Conservation (phyloP, 2,329 filamentous ascomycete genomes). For the Dendryphion nanum region DNA sequence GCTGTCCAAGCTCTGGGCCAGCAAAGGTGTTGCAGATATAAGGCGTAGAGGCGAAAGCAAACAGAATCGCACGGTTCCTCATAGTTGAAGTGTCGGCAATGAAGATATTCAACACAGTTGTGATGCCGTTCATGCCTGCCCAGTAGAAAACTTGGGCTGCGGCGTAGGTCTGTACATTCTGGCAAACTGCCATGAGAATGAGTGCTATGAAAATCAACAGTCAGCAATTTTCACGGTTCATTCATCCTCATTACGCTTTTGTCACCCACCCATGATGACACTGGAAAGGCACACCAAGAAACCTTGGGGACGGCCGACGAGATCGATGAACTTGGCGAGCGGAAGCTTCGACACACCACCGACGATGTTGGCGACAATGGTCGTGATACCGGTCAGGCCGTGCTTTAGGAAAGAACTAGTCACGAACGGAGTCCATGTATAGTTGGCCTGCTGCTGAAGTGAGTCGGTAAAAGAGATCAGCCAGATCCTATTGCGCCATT, state of each 20-base stretch:
- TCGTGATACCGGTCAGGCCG: constrained; percentile 30
- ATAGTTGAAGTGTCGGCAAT: constrained; percentile 63
- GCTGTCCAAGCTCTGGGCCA: constrained; percentile 17
- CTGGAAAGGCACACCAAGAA: constrained; percentile 22
- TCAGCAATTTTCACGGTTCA: too few species aligned
- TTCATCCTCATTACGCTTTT: too few species aligned
- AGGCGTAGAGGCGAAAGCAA: constrained; percentile 43
- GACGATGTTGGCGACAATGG: constrained; percentile 31
- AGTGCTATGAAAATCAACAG: constrained; percentile 38
- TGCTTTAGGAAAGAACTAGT: constrained; percentile 31
- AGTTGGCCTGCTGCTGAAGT: constrained; percentile 41
- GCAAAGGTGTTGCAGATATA: constrained; percentile 16
- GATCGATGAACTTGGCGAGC: constrained; percentile 38
- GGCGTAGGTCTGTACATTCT: constrained; percentile 45
- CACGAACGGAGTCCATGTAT: constrained; percentile 39
- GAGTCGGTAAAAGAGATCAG: constrained; percentile 47
- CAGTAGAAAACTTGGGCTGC: constrained; percentile 47
- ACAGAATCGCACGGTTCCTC: constrained; percentile 56
- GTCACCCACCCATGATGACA: constrained; percentile 6
- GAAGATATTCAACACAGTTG: constrained; percentile 62
- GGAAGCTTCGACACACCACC: constrained; percentile 37
- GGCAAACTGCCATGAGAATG: constrained; percentile 65
- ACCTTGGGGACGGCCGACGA: constrained; percentile 40
- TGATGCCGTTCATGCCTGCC: constrained; percentile 61
- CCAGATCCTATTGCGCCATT: constrained; percentile 27